phyloP scores from a whole-genome alignment of 192 early-diverging fungal species.

The Mortierella claussenii region DNA sequence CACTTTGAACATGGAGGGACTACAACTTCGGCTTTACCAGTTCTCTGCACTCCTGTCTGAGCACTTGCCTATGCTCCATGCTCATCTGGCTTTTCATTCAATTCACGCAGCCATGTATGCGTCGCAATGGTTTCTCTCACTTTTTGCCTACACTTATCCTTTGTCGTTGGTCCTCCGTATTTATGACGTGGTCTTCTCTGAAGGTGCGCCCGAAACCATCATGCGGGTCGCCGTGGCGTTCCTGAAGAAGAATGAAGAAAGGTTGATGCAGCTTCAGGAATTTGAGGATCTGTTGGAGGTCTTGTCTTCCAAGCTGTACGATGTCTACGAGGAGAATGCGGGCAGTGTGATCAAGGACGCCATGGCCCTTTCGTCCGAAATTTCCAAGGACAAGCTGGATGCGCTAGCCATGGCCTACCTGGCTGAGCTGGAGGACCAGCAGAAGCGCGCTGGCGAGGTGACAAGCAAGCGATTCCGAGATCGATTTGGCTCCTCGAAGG shows the following conservation, averaged over 20 bases:
- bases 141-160: constrained; percentile 97
- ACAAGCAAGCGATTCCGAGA: constrained; percentile 59
- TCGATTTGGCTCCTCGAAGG: constrained; percentile 45
- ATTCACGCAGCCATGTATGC: constrained; percentile 92
- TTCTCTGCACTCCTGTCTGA: constrained; percentile 83
- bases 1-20: constrained; percentile 92
- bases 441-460: constrained; percentile 61
- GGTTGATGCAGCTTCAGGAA: constrained; percentile 70
- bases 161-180: constrained; percentile 89
- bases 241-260: constrained; percentile 82
- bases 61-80: constrained; percentile 77
- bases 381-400: constrained; percentile 80
- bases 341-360: constrained; percentile 83
- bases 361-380: constrained; percentile 70
- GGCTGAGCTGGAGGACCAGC: constrained; percentile 62
- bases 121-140: constrained; percentile 96
- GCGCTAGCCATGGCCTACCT: constrained; percentile 71
- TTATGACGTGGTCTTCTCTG: constrained; percentile 92
- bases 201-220: constrained; percentile 90
- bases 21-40: constrained; percentile 91
- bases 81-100: constrained; percentile 78
- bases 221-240: constrained; percentile 91
- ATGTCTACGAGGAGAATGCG: constrained; percentile 71
- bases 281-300: constrained; percentile 88
- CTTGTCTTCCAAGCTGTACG: constrained; percentile 86